These are phyloP conservation scores for Avena sativa DNA, from an alignment of 176 grass and related monocot species.

Conservation along the genomic window DNA sequence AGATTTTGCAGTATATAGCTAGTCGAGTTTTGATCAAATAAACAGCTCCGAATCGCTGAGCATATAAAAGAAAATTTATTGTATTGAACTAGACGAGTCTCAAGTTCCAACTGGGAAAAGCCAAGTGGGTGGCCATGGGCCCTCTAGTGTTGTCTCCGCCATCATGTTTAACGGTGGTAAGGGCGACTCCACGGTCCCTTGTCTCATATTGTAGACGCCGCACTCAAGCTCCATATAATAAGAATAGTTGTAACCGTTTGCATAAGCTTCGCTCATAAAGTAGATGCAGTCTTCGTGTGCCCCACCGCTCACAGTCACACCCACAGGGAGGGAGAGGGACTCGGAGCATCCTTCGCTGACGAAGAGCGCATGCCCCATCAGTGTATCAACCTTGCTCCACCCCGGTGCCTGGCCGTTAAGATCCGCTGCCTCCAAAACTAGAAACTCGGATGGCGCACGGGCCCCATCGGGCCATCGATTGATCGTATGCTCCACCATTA, in stretches of 20 bases:
- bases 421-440: background rate
- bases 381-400: background rate
- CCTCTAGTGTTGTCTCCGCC: background rate
- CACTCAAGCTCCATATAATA: slow-evolving; percentile 12
- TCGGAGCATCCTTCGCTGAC: slow-evolving; percentile 19
- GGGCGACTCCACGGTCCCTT: background rate
- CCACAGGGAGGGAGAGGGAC: background rate
- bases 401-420: background rate
- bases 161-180: background rate
- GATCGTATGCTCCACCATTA: background rate
- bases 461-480: background rate
- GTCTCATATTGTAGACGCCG: slow-evolving; percentile 23
- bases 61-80: too few species aligned
- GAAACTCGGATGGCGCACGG: background rate
- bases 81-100: background rate
- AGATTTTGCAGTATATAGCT: background rate
- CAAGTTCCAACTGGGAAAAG: background rate
- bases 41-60: background rate
- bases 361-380: background rate
- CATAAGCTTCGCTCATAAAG: background rate
- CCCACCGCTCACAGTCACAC: background rate
- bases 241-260: background rate
- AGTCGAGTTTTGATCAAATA: background rate
- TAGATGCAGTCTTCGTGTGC: slow-evolving; percentile 20
- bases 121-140: background rate